Conservation (phyloP, 805 yeast genomes). For the Sungouiozyma ichnusensis region DNA sequence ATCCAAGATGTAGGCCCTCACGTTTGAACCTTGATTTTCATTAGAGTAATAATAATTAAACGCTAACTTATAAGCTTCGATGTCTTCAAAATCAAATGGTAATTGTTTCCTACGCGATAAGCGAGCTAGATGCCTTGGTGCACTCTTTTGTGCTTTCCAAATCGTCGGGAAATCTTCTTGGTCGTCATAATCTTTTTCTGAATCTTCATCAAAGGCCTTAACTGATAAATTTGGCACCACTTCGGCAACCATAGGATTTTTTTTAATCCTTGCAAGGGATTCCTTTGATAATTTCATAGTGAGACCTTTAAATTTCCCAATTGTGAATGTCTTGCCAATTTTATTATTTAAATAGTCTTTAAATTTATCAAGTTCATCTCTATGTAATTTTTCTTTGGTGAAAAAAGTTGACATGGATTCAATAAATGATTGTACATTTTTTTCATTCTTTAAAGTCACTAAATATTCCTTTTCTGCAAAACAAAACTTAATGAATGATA, state of each 20-base stretch:
- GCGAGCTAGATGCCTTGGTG: slow-evolving; percentile 62
- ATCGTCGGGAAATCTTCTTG: slow-evolving; percentile 4
- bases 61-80: slow-evolving; percentile 13
- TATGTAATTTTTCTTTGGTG: slow-evolving; percentile 1
- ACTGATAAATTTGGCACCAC: slow-evolving; percentile 58
- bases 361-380: slow-evolving; percentile 19
- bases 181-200: slow-evolving; percentile 7
- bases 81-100: slow-evolving; percentile 20
- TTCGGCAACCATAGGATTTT: slow-evolving; percentile 56
- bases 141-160: slow-evolving; percentile 29
- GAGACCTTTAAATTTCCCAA: slow-evolving; percentile 65
- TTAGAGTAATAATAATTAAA: slow-evolving; percentile 41
- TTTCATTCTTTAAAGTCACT: slow-evolving; percentile 42
- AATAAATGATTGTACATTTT: slow-evolving; percentile 39
- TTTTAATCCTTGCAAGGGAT: slow-evolving; percentile 36
- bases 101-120: slow-evolving; percentile 40
- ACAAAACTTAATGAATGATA: neutral
- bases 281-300: slow-evolving; percentile 48
- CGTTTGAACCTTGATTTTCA: slow-evolving; percentile 42
- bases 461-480: slow-evolving; percentile 30
- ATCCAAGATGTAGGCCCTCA: slow-evolving; percentile 70
- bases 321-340: slow-evolving; percentile 43
- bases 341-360: slow-evolving; percentile 37
- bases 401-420: slow-evolving; percentile 28
- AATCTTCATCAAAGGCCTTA: slow-evolving; percentile 37